These are phyloP conservation scores for Amanita pallidorosea DNA, from an alignment of 768 basidiomycete species.

Conservation along the genomic window DNA sequence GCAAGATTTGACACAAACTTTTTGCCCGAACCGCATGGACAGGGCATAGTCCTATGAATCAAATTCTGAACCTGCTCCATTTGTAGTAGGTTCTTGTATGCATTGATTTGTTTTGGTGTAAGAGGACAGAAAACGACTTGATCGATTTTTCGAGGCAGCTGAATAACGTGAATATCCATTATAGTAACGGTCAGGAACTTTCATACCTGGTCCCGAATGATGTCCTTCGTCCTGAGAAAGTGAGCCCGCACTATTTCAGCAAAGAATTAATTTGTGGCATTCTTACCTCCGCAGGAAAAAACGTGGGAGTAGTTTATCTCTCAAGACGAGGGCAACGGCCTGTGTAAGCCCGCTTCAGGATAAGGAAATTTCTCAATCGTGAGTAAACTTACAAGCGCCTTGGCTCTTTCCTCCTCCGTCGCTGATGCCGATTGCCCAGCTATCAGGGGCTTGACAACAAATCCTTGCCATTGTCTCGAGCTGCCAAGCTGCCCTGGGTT, in stretches of 20 bases:
- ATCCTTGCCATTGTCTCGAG: conserved; percentile 64
- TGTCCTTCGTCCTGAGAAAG: conserved; percentile 53
- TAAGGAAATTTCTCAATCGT: background rate
- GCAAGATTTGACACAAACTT: conserved; percentile 25
- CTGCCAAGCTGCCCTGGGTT: conserved; percentile 73
- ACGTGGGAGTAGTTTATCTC: conserved; percentile 58
- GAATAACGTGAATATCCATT: conserved; percentile 23
- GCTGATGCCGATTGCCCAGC: conserved; percentile 58
- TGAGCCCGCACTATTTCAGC: conserved; percentile 7
- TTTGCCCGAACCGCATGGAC: conserved; percentile 56
- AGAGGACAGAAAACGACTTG: conserved; percentile 92
- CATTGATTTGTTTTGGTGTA: conserved; percentile 53
- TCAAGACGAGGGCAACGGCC: conserved; percentile 52
- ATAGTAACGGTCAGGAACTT: background rate
- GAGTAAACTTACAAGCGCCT: conserved; percentile 31
- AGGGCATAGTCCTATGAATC: conserved; percentile 58
- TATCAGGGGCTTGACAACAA: conserved; percentile 57
- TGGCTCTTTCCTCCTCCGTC: conserved; percentile 48
- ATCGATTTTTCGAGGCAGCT: conserved; percentile 77
- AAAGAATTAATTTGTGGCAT: conserved; percentile 1
- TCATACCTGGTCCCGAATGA: conserved; percentile 57
- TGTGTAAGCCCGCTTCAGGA: conserved; percentile 12
- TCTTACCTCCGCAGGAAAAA: conserved; percentile 74
- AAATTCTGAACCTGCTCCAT: conserved; percentile 61
- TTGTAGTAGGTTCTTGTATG: conserved; percentile 64